Conservation (phyloP, 805 yeast genomes). For the Yarrowia sp. region DNA sequence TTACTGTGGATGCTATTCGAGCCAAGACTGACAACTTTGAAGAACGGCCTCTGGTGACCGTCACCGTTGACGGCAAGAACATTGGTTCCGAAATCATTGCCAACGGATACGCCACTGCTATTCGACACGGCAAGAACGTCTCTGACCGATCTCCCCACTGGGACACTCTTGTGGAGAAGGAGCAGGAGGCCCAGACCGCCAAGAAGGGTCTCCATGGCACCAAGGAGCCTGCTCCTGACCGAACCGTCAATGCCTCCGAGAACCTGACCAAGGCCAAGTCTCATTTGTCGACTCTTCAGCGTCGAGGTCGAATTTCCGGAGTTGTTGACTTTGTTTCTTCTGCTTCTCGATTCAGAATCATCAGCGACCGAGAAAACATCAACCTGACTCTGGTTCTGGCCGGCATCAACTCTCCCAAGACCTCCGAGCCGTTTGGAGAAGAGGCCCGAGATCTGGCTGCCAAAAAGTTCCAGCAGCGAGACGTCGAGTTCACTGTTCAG, state of each 20-base stretch:
- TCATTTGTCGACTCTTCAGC: constrained; percentile 63
- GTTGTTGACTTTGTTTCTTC: constrained; percentile 68
- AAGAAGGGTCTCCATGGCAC: constrained; percentile 62
- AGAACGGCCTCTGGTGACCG: constrained; percentile 61
- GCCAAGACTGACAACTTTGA: constrained; percentile 59
- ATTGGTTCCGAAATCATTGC: constrained; percentile 58
- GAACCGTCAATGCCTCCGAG: constrained; percentile 78
- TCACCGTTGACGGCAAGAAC: constrained; percentile 54
- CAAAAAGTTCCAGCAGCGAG: constrained; percentile 63
- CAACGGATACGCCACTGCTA: constrained; percentile 72
- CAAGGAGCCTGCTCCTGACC: constrained; percentile 53
- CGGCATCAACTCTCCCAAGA: constrained; percentile 54
- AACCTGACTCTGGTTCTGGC: constrained; percentile 70
- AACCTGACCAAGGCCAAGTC: constrained; percentile 67
- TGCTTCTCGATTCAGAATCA: constrained; percentile 63
- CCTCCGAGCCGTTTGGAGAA: constrained; percentile 40
- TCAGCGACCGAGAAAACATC: constrained; percentile 67
- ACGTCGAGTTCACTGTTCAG: constrained; percentile 64
- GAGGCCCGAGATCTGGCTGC: constrained; percentile 54
- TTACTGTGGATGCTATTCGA: constrained; percentile 62
- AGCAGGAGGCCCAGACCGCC: constrained; percentile 52
- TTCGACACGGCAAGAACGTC: constrained; percentile 67
- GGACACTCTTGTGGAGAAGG: constrained; percentile 72
- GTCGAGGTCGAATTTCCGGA: constrained; percentile 61
- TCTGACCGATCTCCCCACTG: constrained; percentile 68